phyloP scores from a whole-genome alignment of 1,284 basidiomycete species.

The Tylopilus orsonianus region DNA sequence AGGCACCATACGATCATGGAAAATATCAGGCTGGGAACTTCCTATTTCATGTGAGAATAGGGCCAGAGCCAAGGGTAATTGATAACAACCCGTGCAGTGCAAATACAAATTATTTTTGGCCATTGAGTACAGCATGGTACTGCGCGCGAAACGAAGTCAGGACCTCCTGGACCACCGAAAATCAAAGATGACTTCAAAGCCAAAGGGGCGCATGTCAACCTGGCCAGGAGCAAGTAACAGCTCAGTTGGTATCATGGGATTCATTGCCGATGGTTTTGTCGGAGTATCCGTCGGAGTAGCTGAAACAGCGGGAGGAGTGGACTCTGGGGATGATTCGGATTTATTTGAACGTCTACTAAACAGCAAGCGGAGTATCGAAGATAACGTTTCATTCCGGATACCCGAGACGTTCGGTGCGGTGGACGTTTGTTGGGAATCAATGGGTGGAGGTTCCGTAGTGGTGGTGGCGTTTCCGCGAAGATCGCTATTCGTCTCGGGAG shows the following conservation, averaged over 20 bases:
- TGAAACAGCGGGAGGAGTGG: background rate
- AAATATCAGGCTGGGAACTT: background rate
- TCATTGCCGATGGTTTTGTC: background rate
- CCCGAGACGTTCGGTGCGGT: conserved; percentile 1
- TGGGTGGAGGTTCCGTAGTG: conserved; percentile 6
- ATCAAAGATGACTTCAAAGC: conserved; percentile 68
- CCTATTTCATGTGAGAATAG: background rate
- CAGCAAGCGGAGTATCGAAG: conserved; percentile 24
- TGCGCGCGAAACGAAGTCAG: conserved; percentile 17
- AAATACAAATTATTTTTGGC: conserved; percentile 16
- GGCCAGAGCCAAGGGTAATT: background rate
- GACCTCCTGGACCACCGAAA: conserved; percentile 57
- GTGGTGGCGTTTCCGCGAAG: conserved; percentile 9
- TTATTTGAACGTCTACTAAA: conserved; percentile 16
- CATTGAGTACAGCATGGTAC: conserved; percentile 26
- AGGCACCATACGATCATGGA: background rate
- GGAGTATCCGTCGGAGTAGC: conserved; percentile 6
- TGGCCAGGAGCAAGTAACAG: conserved; percentile 44
- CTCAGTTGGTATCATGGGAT: conserved; percentile 6
- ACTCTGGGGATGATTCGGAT: background rate
- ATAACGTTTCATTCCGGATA: conserved; percentile 21
- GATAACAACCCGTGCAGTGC: background rate
- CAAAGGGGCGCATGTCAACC: conserved; percentile 70
- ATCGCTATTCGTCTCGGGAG: conserved; percentile 11
- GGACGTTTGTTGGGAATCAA: conserved; percentile 6